Percentiles rank a stretch among this genome's conserved stretches.
Evolutionary conservation across 2,329 filamentous ascomycete species (phyloP).

Genomic region (Coniella lustricola): DNA sequence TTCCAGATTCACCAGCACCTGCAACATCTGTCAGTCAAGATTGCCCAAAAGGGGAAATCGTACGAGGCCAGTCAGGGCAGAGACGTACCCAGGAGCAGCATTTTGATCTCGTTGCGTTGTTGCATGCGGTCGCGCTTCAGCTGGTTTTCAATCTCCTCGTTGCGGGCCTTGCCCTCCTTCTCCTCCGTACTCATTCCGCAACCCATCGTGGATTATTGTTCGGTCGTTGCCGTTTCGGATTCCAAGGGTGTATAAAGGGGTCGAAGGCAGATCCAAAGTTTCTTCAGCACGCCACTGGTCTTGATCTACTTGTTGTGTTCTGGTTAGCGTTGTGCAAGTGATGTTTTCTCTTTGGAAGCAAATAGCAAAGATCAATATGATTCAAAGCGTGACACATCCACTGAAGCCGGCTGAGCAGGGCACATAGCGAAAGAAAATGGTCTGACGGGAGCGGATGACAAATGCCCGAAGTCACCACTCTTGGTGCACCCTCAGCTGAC

Average conservation of each 20-base stretch:
- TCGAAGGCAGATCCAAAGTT: not conserved
- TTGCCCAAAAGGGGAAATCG: not conserved
- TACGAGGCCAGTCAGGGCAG: too few species aligned
- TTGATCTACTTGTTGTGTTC: too few species aligned
- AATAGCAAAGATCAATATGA: too few species aligned
- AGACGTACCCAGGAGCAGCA: constrained; percentile 87
- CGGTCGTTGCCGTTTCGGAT: constrained; percentile 9
- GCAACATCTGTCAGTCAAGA: constrained; percentile 22
- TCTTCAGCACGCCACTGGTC: too few species aligned
- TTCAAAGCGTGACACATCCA: too few species aligned
- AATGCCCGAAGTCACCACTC: not conserved
- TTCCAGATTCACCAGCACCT: constrained; percentile 97
- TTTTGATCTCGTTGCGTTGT: constrained; percentile 99
- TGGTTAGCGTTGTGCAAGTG: too few species aligned
- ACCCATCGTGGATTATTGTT: constrained; percentile 70
- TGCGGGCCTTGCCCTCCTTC: constrained; percentile 99
- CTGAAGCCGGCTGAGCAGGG: too few species aligned
- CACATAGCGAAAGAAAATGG: too few species aligned
- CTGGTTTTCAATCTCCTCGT: constrained; percentile 99
- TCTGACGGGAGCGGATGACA: too few species aligned
- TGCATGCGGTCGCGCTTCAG: constrained; percentile 98
- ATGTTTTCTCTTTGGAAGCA: too few species aligned
- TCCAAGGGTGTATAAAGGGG: not conserved
- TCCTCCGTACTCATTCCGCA: constrained; percentile 99
- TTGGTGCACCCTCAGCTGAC: too few species aligned